phyloP scores from a whole-genome alignment of 1,284 basidiomycete species.

The Irpex lacteus region DNA sequence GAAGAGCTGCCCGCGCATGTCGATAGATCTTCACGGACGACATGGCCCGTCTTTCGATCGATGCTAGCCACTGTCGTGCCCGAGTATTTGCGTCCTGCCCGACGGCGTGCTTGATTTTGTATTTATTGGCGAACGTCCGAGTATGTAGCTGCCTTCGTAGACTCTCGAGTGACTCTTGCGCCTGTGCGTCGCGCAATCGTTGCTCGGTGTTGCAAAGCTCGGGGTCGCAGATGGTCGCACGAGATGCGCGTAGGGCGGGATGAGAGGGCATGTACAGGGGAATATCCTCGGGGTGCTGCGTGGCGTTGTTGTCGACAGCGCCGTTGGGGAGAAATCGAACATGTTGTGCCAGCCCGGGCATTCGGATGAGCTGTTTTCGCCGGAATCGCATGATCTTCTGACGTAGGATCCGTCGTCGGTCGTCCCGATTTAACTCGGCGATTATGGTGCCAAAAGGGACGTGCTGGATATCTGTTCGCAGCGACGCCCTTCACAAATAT shows the following conservation, averaged over 20 bases:
- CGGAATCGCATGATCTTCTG: conserved; percentile 8
- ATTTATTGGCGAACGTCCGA: conserved; percentile 6
- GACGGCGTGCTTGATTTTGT: conserved; percentile 7
- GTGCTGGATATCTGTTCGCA: not conserved
- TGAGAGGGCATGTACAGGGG: not conserved
- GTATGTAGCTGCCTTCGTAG: conserved; percentile 3
- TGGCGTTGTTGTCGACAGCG: not conserved
- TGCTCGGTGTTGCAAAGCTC: not conserved
- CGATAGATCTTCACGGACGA: not conserved
- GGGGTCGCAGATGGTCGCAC: not conserved
- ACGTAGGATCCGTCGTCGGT: conserved; percentile 7
- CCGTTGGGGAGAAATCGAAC: not conserved
- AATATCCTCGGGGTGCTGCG: conserved; percentile 2
- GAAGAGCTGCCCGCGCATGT: not conserved
- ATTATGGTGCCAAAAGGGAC: not conserved
- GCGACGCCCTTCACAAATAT: not conserved
- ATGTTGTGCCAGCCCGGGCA: conserved; percentile 7
- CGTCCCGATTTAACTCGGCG: not conserved
- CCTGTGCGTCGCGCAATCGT: not conserved
- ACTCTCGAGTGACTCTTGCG: not conserved
- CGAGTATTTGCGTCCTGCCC: conserved; percentile 2
- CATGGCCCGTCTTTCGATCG: not conserved
- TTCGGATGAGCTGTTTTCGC: conserved; percentile 7
- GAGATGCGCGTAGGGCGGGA: not conserved
- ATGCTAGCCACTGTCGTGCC: not conserved